Conservation (phyloP, 257 asterid species). For the Rehmannia glutinosa region DNA sequence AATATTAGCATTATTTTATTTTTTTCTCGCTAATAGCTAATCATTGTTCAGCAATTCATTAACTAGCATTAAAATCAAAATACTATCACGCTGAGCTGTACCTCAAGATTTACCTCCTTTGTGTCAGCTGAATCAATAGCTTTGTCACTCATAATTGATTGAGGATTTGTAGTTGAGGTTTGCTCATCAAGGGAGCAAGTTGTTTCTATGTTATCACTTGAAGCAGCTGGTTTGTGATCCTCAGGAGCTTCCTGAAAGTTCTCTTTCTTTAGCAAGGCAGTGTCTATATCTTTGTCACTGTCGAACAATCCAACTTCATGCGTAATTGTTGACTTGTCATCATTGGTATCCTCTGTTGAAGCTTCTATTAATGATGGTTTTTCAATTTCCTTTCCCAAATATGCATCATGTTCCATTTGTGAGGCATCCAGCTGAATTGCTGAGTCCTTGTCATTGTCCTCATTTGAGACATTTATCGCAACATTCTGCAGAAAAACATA, state of each 20-base stretch:
- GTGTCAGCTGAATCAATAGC: not conserved
- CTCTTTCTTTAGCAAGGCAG: conserved; percentile 4
- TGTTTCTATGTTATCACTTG: conserved; percentile 17
- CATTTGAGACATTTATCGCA: not conserved
- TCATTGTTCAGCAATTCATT: not conserved
- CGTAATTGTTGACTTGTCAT: conserved; percentile 3
- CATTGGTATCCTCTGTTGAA: conserved; percentile 8
- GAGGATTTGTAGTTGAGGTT: not conserved
- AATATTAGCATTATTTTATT: not conserved
- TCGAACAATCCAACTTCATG: conserved; percentile 8
- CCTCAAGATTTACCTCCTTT: conserved; percentile 16
- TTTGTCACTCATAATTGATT: not conserved
- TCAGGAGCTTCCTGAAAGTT: conserved; percentile 10
- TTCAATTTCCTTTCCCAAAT: conserved; percentile 8
- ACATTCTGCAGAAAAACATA: conserved; percentile 12
- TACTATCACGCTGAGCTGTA: conserved; percentile 12
- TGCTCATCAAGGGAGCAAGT: conserved; percentile 12
- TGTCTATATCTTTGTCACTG: conserved; percentile 10
- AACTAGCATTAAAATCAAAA: not conserved
- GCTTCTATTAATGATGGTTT: conserved; percentile 12
- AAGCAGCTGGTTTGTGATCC: conserved; percentile 7
- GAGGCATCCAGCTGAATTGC: conserved; percentile 17
- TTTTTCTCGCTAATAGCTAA: not conserved
- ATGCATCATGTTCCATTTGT: conserved; percentile 9
- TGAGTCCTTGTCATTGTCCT: conserved; percentile 13